phyloP scores from a whole-genome alignment of 352 stramenopile species.

The Globisporangium middletonii region DNA sequence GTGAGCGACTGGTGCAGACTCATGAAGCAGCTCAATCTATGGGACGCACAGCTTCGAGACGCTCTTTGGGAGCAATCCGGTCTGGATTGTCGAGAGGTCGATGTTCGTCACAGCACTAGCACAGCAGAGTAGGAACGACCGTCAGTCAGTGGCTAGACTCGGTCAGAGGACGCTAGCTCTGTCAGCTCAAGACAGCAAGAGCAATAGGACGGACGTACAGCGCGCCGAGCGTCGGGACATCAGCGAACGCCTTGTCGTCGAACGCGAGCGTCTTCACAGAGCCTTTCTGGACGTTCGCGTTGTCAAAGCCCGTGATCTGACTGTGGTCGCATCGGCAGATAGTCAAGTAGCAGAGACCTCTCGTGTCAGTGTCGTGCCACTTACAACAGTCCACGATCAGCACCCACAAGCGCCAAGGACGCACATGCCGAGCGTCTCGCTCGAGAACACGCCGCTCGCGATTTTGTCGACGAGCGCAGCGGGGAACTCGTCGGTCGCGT shows the following conservation, averaged over 20 bases:
- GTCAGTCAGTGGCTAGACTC: background rate
- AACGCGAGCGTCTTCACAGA: constrained; percentile 48
- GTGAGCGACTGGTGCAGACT: background rate
- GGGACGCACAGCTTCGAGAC: constrained; percentile 28
- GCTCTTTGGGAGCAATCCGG: constrained; percentile 44
- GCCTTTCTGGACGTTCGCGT: constrained; percentile 45
- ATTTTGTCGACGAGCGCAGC: constrained; percentile 48
- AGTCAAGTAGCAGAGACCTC: no score
- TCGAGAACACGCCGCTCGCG: constrained; percentile 27
- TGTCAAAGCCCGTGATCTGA: constrained; percentile 70
- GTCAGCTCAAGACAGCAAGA: background rate
- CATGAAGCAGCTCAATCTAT: background rate
- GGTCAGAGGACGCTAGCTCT: background rate
- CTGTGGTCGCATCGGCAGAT: constrained; percentile 16
- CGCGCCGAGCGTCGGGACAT: constrained; percentile 25
- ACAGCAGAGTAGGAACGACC: background rate
- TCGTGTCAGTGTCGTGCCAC: no score
- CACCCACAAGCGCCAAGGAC: constrained; percentile 2
- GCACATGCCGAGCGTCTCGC: constrained; percentile 45
- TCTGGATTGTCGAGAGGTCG: constrained; percentile 38
- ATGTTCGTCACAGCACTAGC: constrained; percentile 52
- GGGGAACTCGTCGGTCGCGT: constrained; percentile 25
- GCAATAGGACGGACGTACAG: constrained; percentile 29
- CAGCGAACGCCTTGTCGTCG: constrained; percentile 35
- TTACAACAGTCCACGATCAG: no score